Conservation (phyloP, 2,329 filamentous ascomycete species). For the Ascochyta rabiei region DNA sequence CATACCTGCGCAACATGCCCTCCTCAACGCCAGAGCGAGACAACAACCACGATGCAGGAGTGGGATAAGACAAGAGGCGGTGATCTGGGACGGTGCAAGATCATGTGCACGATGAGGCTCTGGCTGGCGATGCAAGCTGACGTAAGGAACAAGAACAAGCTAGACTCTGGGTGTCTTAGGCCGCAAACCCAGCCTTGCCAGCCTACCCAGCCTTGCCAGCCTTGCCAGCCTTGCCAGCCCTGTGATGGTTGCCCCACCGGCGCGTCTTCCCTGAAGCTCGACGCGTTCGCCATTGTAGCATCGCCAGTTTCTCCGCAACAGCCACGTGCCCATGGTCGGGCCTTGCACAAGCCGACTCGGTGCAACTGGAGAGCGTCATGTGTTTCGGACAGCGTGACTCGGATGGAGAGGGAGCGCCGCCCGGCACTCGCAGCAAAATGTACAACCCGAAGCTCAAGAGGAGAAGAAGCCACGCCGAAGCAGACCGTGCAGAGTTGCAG, state of each 20-base stretch:
- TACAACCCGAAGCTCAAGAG: constrained; percentile 8
- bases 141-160: constrained; percentile 25
- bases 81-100: constrained; percentile 4
- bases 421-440: background rate
- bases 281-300: constrained; percentile 4
- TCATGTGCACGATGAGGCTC: constrained; percentile 14
- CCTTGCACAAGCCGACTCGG: background rate
- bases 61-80: background rate
- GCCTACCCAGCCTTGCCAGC: constrained; percentile 1
- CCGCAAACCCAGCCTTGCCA: background rate
- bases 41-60: background rate
- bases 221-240: constrained; percentile 2
- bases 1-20: constrained; percentile 43
- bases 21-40: background rate
- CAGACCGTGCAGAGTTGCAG: background rate
- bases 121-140: constrained; percentile 23
- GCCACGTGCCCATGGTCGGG: constrained; percentile 4
- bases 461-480: background rate
- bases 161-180: constrained; percentile 17
- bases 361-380: constrained; percentile 3
- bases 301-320: background rate
- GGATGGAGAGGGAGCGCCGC: background rate
- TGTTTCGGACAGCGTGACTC: constrained; percentile 6
- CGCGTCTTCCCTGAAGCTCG: constrained; percentile 12
- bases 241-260: constrained; percentile 16